Conservation (phyloP, 2,329 filamentous ascomycete genomes). For the Monosporascus ibericus region DNA sequence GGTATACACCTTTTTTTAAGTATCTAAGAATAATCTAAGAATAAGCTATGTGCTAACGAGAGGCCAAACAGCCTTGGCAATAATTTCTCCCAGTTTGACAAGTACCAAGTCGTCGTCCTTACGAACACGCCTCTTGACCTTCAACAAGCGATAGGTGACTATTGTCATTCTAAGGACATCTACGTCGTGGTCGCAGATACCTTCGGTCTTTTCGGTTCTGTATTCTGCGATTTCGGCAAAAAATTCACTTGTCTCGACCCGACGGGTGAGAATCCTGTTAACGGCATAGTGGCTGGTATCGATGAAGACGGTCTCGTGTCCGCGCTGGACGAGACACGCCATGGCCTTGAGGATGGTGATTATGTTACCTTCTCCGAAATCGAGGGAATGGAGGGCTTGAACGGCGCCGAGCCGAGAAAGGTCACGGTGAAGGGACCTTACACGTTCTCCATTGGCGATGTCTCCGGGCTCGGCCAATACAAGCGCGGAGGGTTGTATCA, state of each 20-base stretch:
- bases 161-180: constrained; percentile 90
- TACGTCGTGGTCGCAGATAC: constrained; percentile 84
- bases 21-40: background rate
- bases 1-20: constrained; percentile 31
- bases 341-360: constrained; percentile 93
- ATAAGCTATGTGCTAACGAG: constrained; percentile 6
- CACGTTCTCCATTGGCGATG: constrained; percentile 94
- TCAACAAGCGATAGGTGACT: constrained; percentile 81
- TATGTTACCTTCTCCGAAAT: constrained; percentile 93
- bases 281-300: constrained; percentile 84
- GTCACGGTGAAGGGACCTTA: constrained; percentile 93
- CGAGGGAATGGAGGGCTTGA: constrained; percentile 85
- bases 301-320: constrained; percentile 88
- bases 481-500: constrained; percentile 82
- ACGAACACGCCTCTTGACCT: constrained; percentile 76
- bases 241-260: constrained; percentile 87
- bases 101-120: constrained; percentile 88
- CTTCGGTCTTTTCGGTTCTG: constrained; percentile 87
- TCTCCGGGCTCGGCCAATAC: constrained; percentile 81
- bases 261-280: constrained; percentile 81
- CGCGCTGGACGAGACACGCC: constrained; percentile 86
- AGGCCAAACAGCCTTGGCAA: constrained; percentile 56
- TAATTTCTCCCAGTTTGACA: constrained; percentile 75
- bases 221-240: constrained; percentile 96
- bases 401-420: constrained; percentile 78